Evolutionary conservation across 345 rosid species (phyloP).

Genomic region (Iberis pinnata): DNA sequence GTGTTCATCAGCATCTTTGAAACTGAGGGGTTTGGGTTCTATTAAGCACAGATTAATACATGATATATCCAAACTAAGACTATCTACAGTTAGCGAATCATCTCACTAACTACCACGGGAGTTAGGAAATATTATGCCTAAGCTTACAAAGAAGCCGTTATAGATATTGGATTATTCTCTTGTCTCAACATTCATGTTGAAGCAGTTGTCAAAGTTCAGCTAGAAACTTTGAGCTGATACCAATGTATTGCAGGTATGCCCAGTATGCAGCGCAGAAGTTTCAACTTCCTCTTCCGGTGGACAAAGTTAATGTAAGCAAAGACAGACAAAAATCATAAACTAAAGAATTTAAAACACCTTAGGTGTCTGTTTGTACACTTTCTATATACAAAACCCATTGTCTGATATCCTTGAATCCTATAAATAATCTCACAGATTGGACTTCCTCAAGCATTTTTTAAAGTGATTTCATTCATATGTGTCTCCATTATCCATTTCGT

Average conservation of each 20-base stretch:
- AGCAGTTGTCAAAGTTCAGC: background rate
- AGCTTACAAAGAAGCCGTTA: background rate
- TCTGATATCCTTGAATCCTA: conserved; percentile 6
- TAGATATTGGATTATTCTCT: background rate
- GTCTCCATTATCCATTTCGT: too few species aligned
- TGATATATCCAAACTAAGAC: background rate
- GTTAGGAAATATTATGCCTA: background rate
- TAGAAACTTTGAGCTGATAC: background rate
- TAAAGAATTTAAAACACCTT: conserved; percentile 22
- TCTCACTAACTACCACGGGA: background rate
- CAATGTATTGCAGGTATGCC: conserved; percentile 71
- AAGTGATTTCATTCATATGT: too few species aligned
- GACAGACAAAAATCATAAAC: conserved; percentile 11
- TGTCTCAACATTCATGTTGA: background rate
- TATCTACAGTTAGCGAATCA: background rate
- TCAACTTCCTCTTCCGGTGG: conserved; percentile 51
- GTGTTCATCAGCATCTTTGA: background rate
- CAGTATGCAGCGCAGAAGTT: conserved; percentile 77
- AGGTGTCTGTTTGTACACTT: conserved; percentile 24
- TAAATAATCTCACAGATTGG: conserved; percentile 13
- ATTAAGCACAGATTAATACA: background rate
- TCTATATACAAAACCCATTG: conserved; percentile 4
- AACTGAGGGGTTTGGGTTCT: conserved; percentile 8
- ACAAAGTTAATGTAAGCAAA: conserved; percentile 35
- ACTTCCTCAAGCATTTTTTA: background rate